phyloP scores from a whole-genome alignment of 1,284 basidiomycete species.

The Ustilago trichophora region DNA sequence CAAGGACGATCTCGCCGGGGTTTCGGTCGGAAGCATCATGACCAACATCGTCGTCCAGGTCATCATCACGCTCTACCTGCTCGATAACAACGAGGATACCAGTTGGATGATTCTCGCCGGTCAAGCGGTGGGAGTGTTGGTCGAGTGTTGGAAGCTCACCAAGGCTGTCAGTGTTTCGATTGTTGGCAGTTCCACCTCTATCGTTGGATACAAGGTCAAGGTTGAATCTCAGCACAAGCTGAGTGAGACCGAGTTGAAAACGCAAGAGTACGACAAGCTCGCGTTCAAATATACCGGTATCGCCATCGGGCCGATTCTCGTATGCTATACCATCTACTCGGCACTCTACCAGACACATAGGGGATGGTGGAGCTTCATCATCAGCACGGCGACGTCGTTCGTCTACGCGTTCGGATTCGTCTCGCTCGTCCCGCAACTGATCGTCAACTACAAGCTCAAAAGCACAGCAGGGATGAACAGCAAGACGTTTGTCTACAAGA shows the following conservation, averaged over 20 bases:
- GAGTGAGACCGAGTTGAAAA: conserved; percentile 92
- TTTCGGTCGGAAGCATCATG: conserved; percentile 74
- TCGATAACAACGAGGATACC: conserved; percentile 94
- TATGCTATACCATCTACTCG: conserved; percentile 88
- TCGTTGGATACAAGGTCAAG: conserved; percentile 79
- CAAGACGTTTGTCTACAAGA: conserved; percentile 97
- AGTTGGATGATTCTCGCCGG: conserved; percentile 92
- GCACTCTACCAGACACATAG: conserved; percentile 74
- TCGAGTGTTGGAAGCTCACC: conserved; percentile 93
- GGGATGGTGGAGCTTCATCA: conserved; percentile 94
- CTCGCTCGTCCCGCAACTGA: conserved; percentile 68
- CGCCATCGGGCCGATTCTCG: conserved; percentile 82
- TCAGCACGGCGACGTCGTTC: conserved; percentile 81
- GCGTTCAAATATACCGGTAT: conserved; percentile 91
- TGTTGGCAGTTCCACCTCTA: too few species aligned
- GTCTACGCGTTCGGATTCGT: conserved; percentile 98
- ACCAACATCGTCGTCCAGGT: conserved; percentile 87
- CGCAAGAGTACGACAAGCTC: conserved; percentile 88
- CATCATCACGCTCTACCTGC: conserved; percentile 87
- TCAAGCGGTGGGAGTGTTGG: conserved; percentile 78
- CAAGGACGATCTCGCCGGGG: conserved; percentile 75
- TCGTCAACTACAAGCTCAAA: conserved; percentile 82
- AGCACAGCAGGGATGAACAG: conserved; percentile 92
- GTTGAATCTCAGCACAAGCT: conserved; percentile 92
- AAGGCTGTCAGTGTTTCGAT: conserved; percentile 82